Percentiles rank a stretch among this genome's conserved stretches.
phyloP scores from a whole-genome alignment of 768 basidiomycete species.

The Punctularia strigosozonata region DNA sequence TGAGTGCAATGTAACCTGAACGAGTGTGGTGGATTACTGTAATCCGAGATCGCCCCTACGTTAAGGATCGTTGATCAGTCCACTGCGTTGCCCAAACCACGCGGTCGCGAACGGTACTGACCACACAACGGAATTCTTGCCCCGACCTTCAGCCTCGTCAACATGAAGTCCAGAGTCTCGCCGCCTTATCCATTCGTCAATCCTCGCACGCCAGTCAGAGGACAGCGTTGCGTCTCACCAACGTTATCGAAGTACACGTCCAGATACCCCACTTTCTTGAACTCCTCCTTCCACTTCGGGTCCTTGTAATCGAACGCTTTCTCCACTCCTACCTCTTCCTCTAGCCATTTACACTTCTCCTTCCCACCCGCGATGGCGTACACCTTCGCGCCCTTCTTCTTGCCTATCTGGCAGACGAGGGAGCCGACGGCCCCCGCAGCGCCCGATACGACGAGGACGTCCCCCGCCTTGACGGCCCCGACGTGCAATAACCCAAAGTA shows the following conservation, averaged over 20 bases:
- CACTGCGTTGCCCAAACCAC: background rate
- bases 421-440: slow-evolving; percentile 90
- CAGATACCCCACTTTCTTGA: slow-evolving; percentile 68
- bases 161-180: slow-evolving; percentile 69
- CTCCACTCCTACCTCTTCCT: slow-evolving; percentile 73
- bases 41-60: slow-evolving; percentile 73
- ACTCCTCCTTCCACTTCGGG: slow-evolving; percentile 53
- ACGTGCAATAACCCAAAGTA: slow-evolving; percentile 84
- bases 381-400: slow-evolving; percentile 67
- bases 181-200: slow-evolving; percentile 26
- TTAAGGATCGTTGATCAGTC: slow-evolving; percentile 1
- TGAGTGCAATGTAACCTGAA: background rate
- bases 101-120: slow-evolving; percentile 19
- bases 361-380: slow-evolving; percentile 78
- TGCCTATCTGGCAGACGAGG: slow-evolving; percentile 75
- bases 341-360: slow-evolving; percentile 83
- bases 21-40: slow-evolving; percentile 36
- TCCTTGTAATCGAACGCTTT: slow-evolving; percentile 84
- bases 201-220: background rate
- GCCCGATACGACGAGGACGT: slow-evolving; percentile 78
- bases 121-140: slow-evolving; percentile 80
- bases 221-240: slow-evolving; percentile 32
- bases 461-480: slow-evolving; percentile 70
- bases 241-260: slow-evolving; percentile 85
- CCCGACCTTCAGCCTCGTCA: slow-evolving; percentile 62